phyloP scores from a whole-genome alignment of 805 yeast species.

The Wickerhamiella kurtzmanii region DNA sequence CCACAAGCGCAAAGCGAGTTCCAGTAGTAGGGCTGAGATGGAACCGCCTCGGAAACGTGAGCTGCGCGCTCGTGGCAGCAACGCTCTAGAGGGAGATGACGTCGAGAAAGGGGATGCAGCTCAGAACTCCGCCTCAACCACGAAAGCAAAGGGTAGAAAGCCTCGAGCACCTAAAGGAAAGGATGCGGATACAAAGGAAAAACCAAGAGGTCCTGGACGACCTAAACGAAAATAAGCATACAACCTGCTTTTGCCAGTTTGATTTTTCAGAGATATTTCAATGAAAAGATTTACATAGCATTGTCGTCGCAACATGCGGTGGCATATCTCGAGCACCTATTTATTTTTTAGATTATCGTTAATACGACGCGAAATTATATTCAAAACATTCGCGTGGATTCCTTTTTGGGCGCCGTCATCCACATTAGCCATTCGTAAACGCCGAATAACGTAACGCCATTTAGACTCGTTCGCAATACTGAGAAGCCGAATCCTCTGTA shows the following conservation, averaged over 20 bases:
- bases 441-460: constrained; percentile 64
- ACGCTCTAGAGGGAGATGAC: background rate
- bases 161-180: no score
- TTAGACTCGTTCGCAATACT: constrained; percentile 52
- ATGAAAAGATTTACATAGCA: no score
- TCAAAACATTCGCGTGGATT: background rate
- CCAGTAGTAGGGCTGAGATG: background rate
- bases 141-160: background rate
- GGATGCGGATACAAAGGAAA: background rate
- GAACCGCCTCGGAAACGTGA: background rate
- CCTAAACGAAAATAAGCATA: background rate
- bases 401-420: constrained; percentile 4
- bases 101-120: background rate
- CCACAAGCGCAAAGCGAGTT: background rate
- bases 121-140: background rate
- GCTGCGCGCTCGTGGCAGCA: background rate
- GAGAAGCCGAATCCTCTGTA: constrained; percentile 73
- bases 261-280: no score
- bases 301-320: no score
- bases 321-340: no score
- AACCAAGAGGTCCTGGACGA: background rate
- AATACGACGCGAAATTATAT: no score
- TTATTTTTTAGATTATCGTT: no score
- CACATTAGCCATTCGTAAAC: constrained; percentile 54
- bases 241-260: no score